Conservation (phyloP, 1,284 basidiomycete species). For the Cryptococcus sp. region DNA sequence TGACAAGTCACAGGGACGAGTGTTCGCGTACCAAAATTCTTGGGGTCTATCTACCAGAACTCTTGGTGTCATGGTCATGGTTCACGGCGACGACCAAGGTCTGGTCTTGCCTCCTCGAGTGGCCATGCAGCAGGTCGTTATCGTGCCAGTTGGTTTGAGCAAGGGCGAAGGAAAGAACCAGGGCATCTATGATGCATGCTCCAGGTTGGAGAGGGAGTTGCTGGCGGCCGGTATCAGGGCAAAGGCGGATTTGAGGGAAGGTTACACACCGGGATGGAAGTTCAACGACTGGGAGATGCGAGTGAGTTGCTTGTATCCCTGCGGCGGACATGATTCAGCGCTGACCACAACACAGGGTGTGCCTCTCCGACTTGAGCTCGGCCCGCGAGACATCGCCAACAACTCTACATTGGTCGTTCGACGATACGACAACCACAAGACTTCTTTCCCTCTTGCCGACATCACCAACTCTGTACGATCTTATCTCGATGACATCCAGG, state of each 20-base stretch:
- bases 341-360: conserved; percentile 66
- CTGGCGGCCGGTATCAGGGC: conserved; percentile 75
- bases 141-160: conserved; percentile 89
- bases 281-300: conserved; percentile 99
- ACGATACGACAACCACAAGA: conserved; percentile 81
- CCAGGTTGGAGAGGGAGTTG: conserved; percentile 69
- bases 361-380: conserved; percentile 93
- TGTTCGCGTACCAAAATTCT: conserved; percentile 95
- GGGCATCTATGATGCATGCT: conserved; percentile 75
- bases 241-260: conserved; percentile 88
- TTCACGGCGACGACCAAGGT: conserved; percentile 97
- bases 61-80: conserved; percentile 99
- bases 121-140: conserved; percentile 84
- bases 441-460: conserved; percentile 67
- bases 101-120: conserved; percentile 94
- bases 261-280: conserved; percentile 97
- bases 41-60: conserved; percentile 97
- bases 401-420: conserved; percentile 81
- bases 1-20: conserved; percentile 52
- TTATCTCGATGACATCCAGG: conserved; percentile 84
- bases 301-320: conserved; percentile 54
- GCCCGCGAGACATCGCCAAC: conserved; percentile 87
- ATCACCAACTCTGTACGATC: conserved; percentile 63
- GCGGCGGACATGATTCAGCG: not conserved
- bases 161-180: conserved; percentile 61